A percentile compares a stretch with the other conserved stretches of the same genome.
Evolutionary conservation across 139 green algal genomes (phyloP).

Genomic region (Micromonas pusilla): DNA sequence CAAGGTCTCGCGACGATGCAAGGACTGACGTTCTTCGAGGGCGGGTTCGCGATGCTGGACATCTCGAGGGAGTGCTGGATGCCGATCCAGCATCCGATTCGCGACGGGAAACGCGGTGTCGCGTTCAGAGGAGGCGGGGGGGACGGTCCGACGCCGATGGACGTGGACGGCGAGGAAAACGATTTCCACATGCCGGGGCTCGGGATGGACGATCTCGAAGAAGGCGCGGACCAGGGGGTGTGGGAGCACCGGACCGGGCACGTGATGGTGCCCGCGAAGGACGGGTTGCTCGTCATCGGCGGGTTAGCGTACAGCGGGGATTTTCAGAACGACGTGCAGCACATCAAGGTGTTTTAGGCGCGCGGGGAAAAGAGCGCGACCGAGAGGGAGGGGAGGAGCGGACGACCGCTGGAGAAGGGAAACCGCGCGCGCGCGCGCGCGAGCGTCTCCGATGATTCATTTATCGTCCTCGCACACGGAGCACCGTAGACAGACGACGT

Average conservation of each 20-base stretch:
- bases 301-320: slow-evolving; percentile 2
- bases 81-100: background rate
- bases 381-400: background rate
- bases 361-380: background rate
- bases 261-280: slow-evolving; percentile 20
- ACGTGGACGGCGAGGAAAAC: background rate
- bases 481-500: no score
- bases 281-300: slow-evolving; percentile 17
- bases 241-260: slow-evolving; percentile 21
- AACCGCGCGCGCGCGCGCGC: no score
- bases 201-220: background rate
- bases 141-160: background rate
- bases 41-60: slow-evolving; percentile 13
- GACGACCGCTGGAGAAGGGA: no score
- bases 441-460: no score
- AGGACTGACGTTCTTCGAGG: slow-evolving; percentile 14
- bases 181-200: background rate
- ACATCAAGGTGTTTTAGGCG: background rate
- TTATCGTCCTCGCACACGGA: no score
- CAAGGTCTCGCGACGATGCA: slow-evolving; percentile 17
- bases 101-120: background rate
- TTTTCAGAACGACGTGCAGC: slow-evolving; percentile 9
- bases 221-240: background rate
- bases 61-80: background rate
- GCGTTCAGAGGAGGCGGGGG: no score